Base-by-base conservation (phyloP, 2,329 filamentous ascomycete genomes). In the Corynespora cassiicola region DNA sequence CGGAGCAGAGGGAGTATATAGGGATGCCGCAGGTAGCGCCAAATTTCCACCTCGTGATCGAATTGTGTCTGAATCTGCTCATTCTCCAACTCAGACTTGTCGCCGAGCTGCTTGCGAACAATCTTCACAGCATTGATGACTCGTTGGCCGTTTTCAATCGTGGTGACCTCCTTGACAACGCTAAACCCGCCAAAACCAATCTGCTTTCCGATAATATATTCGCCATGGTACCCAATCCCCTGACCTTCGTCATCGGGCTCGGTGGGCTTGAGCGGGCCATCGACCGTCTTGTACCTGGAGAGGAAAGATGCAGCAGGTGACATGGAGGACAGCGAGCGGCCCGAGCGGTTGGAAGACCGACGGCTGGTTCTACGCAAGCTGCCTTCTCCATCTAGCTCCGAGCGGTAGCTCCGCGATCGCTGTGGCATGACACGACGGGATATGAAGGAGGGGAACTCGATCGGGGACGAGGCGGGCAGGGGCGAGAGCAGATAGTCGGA, bases 161-260 rank as follows among this genome's bases (percentile, higher is more conserved):
- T 85, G 44, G 76, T 82, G 6, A 84, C 82, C 64, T 87, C 83
- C 55, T 84, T 85, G 21, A 87, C 81, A 1, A 80, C 74, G 47
- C 82, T 85, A 62, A 86, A 86, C 4, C 84, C 84, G 17, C 84
- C 84, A 46, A 74, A 80, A 3, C 81, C 84, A 42, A 87, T 81
- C 43, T 82, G 78, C 49, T 83, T 82, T 31, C 84, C 84, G 34
- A 87, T 79, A 20, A 87, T 80, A 61, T 86, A 87, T 47, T 84
- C 80, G 35, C 78, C 69, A 26, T 73, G 56, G 30, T 74, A 76
- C 26, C 82, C 83, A 30, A 87, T 79, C 43, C 83, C 78, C 58
- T 86, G 82, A 3, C 84, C 84, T 68, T 86, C 83, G 31, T 84
- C 81, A 56, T 87, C 84, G 9, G 81, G 82, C 42, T 82, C 74